Evolutionary conservation across 495 filamentous ascomycete species (phyloP), one percentile per base, ranked within the genome.

Genomic region (Margaritispora aquatica): DNA sequence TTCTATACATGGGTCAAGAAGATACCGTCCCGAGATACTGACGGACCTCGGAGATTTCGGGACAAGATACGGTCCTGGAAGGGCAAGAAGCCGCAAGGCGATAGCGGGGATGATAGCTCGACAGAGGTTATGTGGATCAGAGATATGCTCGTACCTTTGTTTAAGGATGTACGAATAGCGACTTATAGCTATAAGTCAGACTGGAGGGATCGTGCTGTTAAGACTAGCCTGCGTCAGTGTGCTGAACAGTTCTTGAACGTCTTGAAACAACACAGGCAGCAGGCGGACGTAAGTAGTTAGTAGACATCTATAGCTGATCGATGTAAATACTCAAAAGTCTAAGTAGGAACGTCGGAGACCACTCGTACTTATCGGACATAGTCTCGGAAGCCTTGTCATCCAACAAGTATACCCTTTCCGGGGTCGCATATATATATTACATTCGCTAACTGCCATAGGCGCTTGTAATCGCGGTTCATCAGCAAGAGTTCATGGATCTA

Each of bases 161-260:
- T 61, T 26, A 26, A 44, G 44, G 36, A 61, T 48, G 54, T 48
- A 27, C 59, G 59, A 24, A 61, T 57, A 27, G 59, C 59, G 8
- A 61, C 59, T 1, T 61, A 61, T 36, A 61, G 59, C 34, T 61
- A 61, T 31, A 57, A 61, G 34, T 61, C 59, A 26, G 54, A 61
- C 54, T 61, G 44, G 53, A 56, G 47, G 53, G 53, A 57, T 57
- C 47, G 26, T 19, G 17, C 0, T 10, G 29, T 61, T 27, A 57
- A 57, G 23, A 57, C 47, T n/a, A 61, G 20, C 53, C 51, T 61
- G 23, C 58, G 58, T n/a, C 34, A 61, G 44, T 61, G 38, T 44
- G 51, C 58, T 15, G 23, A 55, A 36, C n/a, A 10, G 15, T 61
- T 61, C 22, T 23, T 61, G 58, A 61, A 61, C 27, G n/a, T 26